These are phyloP conservation scores for Ilex asprella DNA, from an alignment of 257 asterid genomes.

Conservation along the genomic window DNA sequence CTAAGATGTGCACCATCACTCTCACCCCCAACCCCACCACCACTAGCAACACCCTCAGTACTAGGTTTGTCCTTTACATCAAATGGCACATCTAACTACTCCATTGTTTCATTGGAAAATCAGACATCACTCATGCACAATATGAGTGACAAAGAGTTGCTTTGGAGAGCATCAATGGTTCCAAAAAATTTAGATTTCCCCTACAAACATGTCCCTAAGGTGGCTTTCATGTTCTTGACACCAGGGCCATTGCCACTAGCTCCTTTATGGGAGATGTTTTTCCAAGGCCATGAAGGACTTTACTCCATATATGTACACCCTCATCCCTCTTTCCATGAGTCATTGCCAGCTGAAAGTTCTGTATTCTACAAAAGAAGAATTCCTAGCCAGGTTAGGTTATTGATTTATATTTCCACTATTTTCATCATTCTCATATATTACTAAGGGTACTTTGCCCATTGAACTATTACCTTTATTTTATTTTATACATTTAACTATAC, in stretches of 20 bases:
- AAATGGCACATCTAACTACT: too few relatives aligned
- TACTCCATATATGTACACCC: constrained; percentile 52
- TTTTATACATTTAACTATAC: too few relatives aligned
- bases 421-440: neutral
- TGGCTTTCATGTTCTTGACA: constrained; percentile 73
- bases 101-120: neutral
- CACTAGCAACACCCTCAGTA: too few relatives aligned
- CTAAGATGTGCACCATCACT: too few relatives aligned
- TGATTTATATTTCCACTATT: neutral
- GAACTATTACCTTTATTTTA: too few relatives aligned
- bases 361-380: constrained; percentile 41
- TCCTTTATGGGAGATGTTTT: constrained; percentile 56
- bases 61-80: too few relatives aligned
- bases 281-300: constrained; percentile 38
- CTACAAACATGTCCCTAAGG: constrained; percentile 16
- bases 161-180: constrained; percentile 32
- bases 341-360: constrained; percentile 31
- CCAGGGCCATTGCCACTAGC: constrained; percentile 60
- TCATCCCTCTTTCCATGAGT: constrained; percentile 48
- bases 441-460: too few relatives aligned
- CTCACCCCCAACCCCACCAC: too few relatives aligned
- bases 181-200: constrained; percentile 7
- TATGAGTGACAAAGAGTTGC: constrained; percentile 57
- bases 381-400: constrained; percentile 49
- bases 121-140: constrained; percentile 27